These are phyloP conservation scores for Prunus yedoensis DNA, from an alignment of 331 rosid genomes.

Conservation along the genomic window DNA sequence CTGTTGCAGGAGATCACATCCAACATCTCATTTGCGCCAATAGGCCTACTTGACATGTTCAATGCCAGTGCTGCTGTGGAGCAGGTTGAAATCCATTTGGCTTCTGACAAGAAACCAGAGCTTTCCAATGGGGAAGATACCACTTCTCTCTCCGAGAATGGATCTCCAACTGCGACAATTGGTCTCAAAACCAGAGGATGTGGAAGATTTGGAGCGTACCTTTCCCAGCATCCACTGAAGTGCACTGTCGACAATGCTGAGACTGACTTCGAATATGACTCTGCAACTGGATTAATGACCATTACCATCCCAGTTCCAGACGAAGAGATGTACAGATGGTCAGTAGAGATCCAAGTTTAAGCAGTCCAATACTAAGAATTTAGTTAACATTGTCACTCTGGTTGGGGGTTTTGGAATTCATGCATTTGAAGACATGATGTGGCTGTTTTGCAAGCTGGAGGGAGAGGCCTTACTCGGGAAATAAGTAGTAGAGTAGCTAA, in stretches of 20 bases:
- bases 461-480: constrained; percentile 1
- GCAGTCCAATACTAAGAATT: constrained; percentile 14
- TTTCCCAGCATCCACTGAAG: constrained; percentile 60
- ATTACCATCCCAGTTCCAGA: constrained; percentile 53
- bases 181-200: constrained; percentile 61
- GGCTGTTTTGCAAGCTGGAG: background rate
- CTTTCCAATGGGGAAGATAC: constrained; percentile 43
- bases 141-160: constrained; percentile 37
- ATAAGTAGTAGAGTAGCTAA: background rate
- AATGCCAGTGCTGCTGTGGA: constrained; percentile 76
- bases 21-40: constrained; percentile 67
- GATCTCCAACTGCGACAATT: constrained; percentile 43
- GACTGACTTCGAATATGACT: constrained; percentile 48
- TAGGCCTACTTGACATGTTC: constrained; percentile 86
- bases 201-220: constrained; percentile 77
- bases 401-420: constrained; percentile 3
- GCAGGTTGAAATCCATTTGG: constrained; percentile 43
- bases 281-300: constrained; percentile 54
- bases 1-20: constrained; percentile 54
- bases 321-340: constrained; percentile 74
- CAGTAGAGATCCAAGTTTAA: constrained; percentile 64
- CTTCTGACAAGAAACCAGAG: constrained; percentile 39
- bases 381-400: background rate
- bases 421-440: background rate
- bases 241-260: constrained; percentile 52